phyloP scores from a whole-genome alignment of 2,329 filamentous ascomycete species.

The Alternaria burnsii region DNA sequence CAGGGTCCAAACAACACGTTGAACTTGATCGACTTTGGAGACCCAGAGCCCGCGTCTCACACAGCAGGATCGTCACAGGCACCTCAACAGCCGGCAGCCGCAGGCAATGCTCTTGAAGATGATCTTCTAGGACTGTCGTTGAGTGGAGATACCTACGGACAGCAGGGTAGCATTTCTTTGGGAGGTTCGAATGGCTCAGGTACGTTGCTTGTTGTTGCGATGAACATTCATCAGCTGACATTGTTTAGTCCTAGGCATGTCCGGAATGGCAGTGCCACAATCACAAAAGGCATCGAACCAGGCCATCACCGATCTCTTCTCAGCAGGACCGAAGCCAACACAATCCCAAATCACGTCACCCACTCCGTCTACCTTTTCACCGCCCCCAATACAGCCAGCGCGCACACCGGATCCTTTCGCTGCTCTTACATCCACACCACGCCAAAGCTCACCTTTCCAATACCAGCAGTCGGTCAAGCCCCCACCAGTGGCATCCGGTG shows the following conservation, averaged over 20 bases:
- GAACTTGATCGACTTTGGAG: conserved; percentile 92
- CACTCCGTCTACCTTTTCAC: conserved; percentile 52
- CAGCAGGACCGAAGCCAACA: conserved; percentile 55
- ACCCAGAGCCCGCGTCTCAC: conserved; percentile 61
- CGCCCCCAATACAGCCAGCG: conserved; percentile 45
- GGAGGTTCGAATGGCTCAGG: conserved; percentile 63
- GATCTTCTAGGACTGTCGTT: conserved; percentile 90
- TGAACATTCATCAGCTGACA: conserved; percentile 17
- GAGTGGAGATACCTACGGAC: conserved; percentile 70
- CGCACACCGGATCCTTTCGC: conserved; percentile 67
- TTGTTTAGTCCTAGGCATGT: conserved; percentile 41
- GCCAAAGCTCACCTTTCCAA: conserved; percentile 60
- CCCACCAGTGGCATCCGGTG: conserved; percentile 40
- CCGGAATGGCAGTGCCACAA: conserved; percentile 43
- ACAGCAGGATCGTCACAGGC: conserved; percentile 44
- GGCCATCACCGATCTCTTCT: conserved; percentile 66
- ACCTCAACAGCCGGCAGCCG: conserved; percentile 57
- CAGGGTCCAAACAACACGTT: conserved; percentile 78
- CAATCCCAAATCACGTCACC: conserved; percentile 57
- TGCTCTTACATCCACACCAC: conserved; percentile 62
- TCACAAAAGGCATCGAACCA: conserved; percentile 55
- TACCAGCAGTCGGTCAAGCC: conserved; percentile 56
- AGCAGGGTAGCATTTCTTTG: conserved; percentile 83
- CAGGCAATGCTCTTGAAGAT: conserved; percentile 78
- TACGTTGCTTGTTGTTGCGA: conserved; percentile 13